Base-by-base conservation (phyloP, 2,329 filamentous ascomycete genomes). In the Fusarium sp. region DNA sequence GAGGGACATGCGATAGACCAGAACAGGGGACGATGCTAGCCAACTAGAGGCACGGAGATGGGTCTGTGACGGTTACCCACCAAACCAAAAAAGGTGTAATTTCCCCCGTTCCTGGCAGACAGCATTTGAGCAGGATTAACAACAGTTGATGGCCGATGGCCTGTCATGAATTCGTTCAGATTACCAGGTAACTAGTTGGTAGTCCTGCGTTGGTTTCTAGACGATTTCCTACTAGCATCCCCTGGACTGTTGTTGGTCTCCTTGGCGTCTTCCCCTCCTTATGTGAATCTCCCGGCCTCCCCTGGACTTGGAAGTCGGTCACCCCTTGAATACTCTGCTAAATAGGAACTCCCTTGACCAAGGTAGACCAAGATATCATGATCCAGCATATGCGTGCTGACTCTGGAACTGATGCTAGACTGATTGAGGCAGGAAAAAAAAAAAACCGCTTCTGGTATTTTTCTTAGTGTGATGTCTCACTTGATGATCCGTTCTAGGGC, bases 331-430 rank as follows among this genome's bases (percentile, higher is more conserved):
- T 37, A 49, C 28, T 21, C 44, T 43, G 21, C 52, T 33, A 62
- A 58, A 56, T 49, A 44, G 43, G 49, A 54, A 57, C 58, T 58
- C 49, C 71, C 61, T 63, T 49, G 40, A 59, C 63, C 56, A 12
- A 32, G 28, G 46, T n/a, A 44, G 32, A 49, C 42, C 53, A 47
- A 58, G 65, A 61, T 47, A 35, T 38, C 38, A 57, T 58, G 65
- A 71, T 47, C 23, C n/a, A 33, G 43, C 18, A 32, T 59, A 40
- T 35, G 32, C 44, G 44, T 56, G 25, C 56, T 43, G 38, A 52
- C 38, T 42, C 71, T 72, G 67, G 67, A 72, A 66, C 64, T 46
- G 37, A 60, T 54, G 28, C 72, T 70, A 74, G 56, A 23, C 67
- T 52, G 33, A 33, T 65, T 28, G 28, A 42, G 50, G 71, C 15